phyloP scores from a whole-genome alignment of 2,329 filamentous ascomycete genomes.

The Aspergillus unguis region DNA sequence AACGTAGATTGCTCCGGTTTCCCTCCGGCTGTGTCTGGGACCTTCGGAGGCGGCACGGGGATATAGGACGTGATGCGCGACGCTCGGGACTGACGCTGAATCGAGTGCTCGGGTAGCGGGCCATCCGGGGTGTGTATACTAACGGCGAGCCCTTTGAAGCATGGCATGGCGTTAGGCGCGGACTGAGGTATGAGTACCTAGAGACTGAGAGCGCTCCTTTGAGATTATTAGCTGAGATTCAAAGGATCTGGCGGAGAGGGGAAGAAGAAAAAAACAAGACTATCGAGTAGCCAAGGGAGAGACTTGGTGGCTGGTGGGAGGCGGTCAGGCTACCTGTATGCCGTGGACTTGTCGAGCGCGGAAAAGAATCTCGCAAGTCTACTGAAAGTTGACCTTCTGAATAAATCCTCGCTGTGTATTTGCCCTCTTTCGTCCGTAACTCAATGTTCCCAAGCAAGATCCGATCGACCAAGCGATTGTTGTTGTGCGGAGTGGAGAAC shows the following conservation, averaged over 20 bases:
- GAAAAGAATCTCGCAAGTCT: background rate
- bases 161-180: conserved; percentile 63
- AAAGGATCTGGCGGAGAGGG: conserved; percentile 3
- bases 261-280: conserved; percentile 5
- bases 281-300: conserved; percentile 9
- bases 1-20: conserved; percentile 93
- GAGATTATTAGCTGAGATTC: background rate
- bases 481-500: conserved; percentile 14
- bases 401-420: background rate
- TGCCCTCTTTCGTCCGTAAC: background rate
- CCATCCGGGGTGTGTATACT: conserved; percentile 82
- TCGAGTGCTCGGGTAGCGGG: conserved; percentile 86
- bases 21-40: conserved; percentile 64
- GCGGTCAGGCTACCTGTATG: conserved; percentile 19
- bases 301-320: conserved; percentile 23
- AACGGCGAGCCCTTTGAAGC: conserved; percentile 98
- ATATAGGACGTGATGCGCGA: conserved; percentile 97
- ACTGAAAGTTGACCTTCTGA: background rate
- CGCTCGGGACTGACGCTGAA: conserved; percentile 87
- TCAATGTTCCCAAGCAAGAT: background rate
- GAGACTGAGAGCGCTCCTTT: conserved; percentile 1
- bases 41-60: conserved; percentile 82
- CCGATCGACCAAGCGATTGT: background rate
- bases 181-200: background rate
- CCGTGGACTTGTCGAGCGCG: background rate